Evolutionary conservation across 768 basidiomycete genomes (phyloP), one percentile per base, ranked within the genome.

Genomic region (Dentipellis fragilis): DNA sequence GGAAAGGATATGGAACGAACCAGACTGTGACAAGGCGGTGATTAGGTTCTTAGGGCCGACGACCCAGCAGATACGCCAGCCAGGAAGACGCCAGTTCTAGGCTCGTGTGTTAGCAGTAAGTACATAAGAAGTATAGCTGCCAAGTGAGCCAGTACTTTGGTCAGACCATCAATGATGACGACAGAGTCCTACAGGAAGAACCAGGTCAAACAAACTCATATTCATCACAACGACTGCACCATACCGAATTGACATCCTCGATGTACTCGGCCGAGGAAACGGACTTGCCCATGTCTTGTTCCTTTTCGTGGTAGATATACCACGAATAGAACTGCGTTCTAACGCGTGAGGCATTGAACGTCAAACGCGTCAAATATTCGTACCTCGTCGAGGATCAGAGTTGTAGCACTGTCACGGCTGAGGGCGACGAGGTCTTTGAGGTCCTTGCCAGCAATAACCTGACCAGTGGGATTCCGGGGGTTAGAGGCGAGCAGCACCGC

Each of bases 381-480:
- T 62, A 86, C 89, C 76, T 92, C 89, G 65, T 92, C 89, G 35
- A 92, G 78, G 61, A 92, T 84, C 52, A 95, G 62, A 3, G 94
- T 96, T 3, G 88, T 89, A 1, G 61, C 48, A 11, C 84, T 81
- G 61, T 93, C 86, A 52, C 80, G 78, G 45, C 83, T 77, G 47
- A 93, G 71, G 12, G 75, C 64, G 10, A 93, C 89, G 14, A 97
- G 80, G 49, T 89, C 81, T 63, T 86, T 80, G 52, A 97, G 80
- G 8, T 94, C 88, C 12, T 87, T 75, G 3, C 89, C 92, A 59
- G 77, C 78, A 59, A 83, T 79, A 54, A 85, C 82, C 67, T 95
- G 93, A n/a, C 94, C 93, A 1, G 94, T 96, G 3, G 94, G 93
- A 66, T 96, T 97, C 54, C 93, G 83, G n/a, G 94, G 94, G 71